Evolutionary conservation across 352 stramenopile genomes (phyloP), one percentile per base, ranked within the genome.

Genomic region (Pelagophyceae sp.): DNA sequence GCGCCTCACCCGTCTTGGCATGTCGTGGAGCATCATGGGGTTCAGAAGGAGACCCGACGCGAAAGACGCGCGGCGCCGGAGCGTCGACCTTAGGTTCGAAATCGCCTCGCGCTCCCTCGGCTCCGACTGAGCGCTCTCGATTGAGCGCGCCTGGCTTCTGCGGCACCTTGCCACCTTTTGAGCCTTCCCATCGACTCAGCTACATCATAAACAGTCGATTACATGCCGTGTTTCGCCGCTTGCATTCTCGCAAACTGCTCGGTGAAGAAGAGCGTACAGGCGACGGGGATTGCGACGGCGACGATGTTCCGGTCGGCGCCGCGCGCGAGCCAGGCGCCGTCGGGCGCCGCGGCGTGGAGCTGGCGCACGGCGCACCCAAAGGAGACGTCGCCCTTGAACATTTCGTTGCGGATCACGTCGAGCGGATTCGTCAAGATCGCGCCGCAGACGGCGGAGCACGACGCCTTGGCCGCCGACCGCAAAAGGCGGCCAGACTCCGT

Each of bases 381-480:
- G 25, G 80, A 51, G 40, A 89, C 77, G 78, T 93, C 87, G 17
- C 86, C 90, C 78, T 94, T 93, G 81, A 94, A 94, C 89, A 93
- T 92, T 85, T 95, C 90, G 78, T 95, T 95, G 27, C 90, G 80
- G 72, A 95, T 86, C 5, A 95, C 89, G 83, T 95, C 90, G 0
- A 92, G 58, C 32, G 90, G 90, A 84, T 95, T 95, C 0, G 90
- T 95, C 17, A 95, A 82, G 0, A 83, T 83, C 23, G 90, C 90
- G 31, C 89, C 89, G 32, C 87, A 86, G 6, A 93, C 78, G 65
- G 88, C 89, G 25, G 89, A 88, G 19, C 82, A 72, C 0, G 82
- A 76, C 38, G 82, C 85, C 80, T 93, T 93, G 0, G 87, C 78
- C 38, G 87, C 87, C 0, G 85, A 88, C 33, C 87, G 77, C 40